phyloP scores from a whole-genome alignment of 139 green algal genomes.

The Penium margaritaceum region DNA sequence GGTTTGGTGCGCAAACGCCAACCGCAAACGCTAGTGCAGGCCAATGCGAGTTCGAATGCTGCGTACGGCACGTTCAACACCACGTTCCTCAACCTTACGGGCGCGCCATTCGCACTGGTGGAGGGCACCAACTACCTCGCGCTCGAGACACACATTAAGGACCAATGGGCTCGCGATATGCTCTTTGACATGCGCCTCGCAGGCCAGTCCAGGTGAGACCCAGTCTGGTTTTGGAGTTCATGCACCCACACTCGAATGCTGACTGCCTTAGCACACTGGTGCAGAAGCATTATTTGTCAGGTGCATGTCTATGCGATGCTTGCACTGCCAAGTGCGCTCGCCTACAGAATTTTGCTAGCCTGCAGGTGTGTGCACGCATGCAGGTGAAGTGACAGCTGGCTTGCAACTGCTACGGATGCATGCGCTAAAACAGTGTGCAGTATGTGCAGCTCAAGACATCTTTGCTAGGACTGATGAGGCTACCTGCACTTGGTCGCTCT shows the following conservation, averaged over 20 bases:
- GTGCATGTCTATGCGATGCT: no score
- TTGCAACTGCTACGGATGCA: no score
- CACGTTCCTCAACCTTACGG: not conserved
- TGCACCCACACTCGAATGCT: not conserved
- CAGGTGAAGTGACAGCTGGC: no score
- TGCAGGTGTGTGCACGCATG: not conserved
- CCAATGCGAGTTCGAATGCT: not conserved
- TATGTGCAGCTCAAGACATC: not conserved
- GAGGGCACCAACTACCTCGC: conserved; percentile 28
- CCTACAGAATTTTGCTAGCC: not conserved
- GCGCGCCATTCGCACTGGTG: conserved; percentile 11
- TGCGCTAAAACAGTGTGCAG: no score
- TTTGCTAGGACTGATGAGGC: not conserved
- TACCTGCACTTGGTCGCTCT: not conserved
- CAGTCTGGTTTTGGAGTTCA: not conserved
- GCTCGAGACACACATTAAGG: not conserved
- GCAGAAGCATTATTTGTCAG: not conserved
- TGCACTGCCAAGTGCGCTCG: not conserved
- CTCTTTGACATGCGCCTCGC: conserved; percentile 13
- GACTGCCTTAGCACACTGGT: not conserved
- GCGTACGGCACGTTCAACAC: not conserved
- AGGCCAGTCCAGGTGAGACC: not conserved
- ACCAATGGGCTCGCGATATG: not conserved
- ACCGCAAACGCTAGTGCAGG: not conserved
- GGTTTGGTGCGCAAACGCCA: not conserved